Evolutionary conservation across 331 rosid species (phyloP), one percentile per base, ranked within the genome.

Genomic region (Pyrus hybrid): DNA sequence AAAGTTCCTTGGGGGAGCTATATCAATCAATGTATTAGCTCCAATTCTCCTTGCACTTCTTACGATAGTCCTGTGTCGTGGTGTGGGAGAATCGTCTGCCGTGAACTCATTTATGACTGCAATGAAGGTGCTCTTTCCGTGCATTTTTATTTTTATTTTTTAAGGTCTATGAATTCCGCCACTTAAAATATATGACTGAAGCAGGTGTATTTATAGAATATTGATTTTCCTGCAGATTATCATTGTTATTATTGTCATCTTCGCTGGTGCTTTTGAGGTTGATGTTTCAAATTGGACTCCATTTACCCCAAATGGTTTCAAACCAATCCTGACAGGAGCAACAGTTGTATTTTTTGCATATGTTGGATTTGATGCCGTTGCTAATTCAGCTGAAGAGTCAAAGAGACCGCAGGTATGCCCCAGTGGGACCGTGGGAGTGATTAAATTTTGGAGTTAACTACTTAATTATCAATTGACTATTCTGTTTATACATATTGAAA

Each of bases 231-330:
- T 87, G 87, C 91, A 95, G 99, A 23, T 95, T 43, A 26, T 86
- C 84, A 90, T 95, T 49, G 98, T 95, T 72, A 61, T 92, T 71
- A 54, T 89, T 71, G 97, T 95, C 86, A 78, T 95, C 77, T 51
- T 73, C 64, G 90, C 79, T 54, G 99, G 99, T 74, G 84, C 97
- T 75, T 95, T 95, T 83, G 90, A 95, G 88, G 91, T 95, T 67
- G 93, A 95, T 63, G 89, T 87, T 85, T 86, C 99, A 78, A 95
- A 95, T 77, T 95, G 98, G 99, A 86, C 97, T 75, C 99, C 99
- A 69, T 95, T 95, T 85, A 90, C 88, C 83, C 99, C 99, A 68
- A 82, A 86, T 84, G 99, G 98, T 78, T 22, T 83, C 5, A 80
- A 86, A 78, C 62, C 83, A 65, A 83, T 92, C 76, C 87, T 92